phyloP scores from a whole-genome alignment of 2,329 filamentous ascomycete genomes.

The Xylaria sp. region DNA sequence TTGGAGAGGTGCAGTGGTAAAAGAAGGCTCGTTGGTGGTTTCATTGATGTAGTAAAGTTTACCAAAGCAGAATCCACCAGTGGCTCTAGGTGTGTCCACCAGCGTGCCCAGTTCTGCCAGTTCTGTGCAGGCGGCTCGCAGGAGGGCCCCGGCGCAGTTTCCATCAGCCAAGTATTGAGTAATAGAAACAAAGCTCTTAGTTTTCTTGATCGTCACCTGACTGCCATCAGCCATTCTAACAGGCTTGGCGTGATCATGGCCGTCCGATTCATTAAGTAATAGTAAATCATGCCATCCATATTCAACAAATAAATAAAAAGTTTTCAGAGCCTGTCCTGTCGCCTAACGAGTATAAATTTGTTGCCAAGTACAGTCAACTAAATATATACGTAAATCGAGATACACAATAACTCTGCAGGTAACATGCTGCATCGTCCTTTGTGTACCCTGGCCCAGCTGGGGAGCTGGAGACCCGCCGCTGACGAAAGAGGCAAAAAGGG shows the following conservation, averaged over 20 bases:
- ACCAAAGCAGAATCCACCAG: constrained; percentile 33
- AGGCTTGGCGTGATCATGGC: constrained; percentile 25
- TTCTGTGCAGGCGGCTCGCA: constrained; percentile 29
- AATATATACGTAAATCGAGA: neutral
- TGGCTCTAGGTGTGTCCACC: constrained; percentile 24
- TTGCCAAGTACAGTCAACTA: neutral
- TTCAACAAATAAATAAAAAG: too few relatives aligned
- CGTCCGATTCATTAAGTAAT: constrained; percentile 11
- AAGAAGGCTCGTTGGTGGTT: constrained; percentile 18
- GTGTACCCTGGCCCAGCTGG: neutral
- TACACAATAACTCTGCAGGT: neutral
- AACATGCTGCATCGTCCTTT: neutral
- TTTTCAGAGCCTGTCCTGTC: neutral
- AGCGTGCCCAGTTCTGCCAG: constrained; percentile 32
- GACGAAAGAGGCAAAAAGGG: constrained; percentile 32
- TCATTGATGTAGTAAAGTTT: constrained; percentile 40
- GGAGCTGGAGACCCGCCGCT: constrained; percentile 1
- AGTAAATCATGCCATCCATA: neutral
- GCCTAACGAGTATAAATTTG: neutral
- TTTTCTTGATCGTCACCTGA: constrained; percentile 54
- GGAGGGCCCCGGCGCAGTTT: constrained; percentile 40
- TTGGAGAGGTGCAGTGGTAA: constrained; percentile 11
- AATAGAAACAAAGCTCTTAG: constrained; percentile 61
- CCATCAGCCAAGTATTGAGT: constrained; percentile 57
- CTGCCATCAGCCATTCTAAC: constrained; percentile 41